phyloP scores from a whole-genome alignment of 129 eudicot species.

The Lactuca sativa region DNA sequence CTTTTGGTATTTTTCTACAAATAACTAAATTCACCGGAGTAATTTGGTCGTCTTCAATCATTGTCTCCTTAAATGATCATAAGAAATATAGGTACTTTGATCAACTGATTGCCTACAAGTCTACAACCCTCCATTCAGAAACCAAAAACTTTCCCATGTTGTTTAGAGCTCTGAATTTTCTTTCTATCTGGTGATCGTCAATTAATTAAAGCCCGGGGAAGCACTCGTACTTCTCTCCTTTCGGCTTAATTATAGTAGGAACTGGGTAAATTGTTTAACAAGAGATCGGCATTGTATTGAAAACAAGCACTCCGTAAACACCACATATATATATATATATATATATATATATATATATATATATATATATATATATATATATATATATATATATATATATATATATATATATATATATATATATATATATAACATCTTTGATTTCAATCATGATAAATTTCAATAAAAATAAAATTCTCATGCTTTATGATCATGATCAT shows the following conservation, averaged over 20 bases:
- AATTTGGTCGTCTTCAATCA: constrained; percentile 17
- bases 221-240: background rate
- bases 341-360: constrained; percentile 13
- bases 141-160: background rate
- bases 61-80: constrained; percentile 8
- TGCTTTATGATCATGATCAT: constrained; percentile 18
- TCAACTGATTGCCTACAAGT: constrained; percentile 3
- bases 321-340: constrained; percentile 5
- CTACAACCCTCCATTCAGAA: constrained; percentile 1
- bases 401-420: constrained; percentile 9
- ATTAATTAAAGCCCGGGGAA: no score
- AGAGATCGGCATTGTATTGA: background rate
- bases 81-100: constrained; percentile 17
- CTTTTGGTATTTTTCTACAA: no score
- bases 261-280: background rate
- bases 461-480: constrained; percentile 4
- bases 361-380: constrained; percentile 9
- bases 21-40: constrained; percentile 1
- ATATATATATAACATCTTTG: constrained; percentile 9
- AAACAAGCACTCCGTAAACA: background rate
- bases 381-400: constrained; percentile 13
- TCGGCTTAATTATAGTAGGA: background rate
- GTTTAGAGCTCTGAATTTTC: background rate
- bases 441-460: constrained; percentile 7
- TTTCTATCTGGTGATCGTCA: background rate